Conservation (phyloP, 805 yeast species). For the Ogataea thermomethanolica region DNA sequence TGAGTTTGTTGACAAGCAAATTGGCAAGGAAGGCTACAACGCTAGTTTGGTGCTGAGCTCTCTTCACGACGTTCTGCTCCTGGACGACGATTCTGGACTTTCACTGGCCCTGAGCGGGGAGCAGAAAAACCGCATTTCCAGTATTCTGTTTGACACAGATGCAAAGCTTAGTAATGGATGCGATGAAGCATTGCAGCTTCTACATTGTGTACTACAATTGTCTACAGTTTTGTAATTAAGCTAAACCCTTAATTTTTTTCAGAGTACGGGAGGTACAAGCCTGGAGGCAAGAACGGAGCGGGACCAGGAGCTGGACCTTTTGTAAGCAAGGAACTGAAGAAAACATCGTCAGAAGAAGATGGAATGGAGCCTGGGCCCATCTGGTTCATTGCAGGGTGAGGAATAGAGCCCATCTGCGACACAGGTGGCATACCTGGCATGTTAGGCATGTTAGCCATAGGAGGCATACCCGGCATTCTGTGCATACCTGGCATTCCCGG, state of each 20-base stretch:
- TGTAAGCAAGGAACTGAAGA: conserved; percentile 45
- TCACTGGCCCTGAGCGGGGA: conserved; percentile 53
- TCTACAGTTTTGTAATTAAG: conserved; percentile 34
- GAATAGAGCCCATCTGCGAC: too few species aligned
- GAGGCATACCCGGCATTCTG: not conserved
- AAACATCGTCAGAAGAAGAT: conserved; percentile 33
- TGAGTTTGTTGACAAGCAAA: conserved; percentile 24
- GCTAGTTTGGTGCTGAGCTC: conserved; percentile 30
- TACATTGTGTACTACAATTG: conserved; percentile 59
- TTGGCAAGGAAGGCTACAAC: conserved; percentile 33
- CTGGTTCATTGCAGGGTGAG: too few species aligned
- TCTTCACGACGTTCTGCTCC: conserved; percentile 32
- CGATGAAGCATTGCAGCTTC: conserved; percentile 79
- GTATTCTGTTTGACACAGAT: conserved; percentile 70
- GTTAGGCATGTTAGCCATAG: not conserved
- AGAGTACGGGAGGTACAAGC: conserved; percentile 6
- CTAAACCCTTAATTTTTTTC: conserved; percentile 7
- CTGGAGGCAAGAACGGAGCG: conserved; percentile 10
- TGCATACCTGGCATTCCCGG: too few species aligned
- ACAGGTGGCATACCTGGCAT: too few species aligned
- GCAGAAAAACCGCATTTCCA: conserved; percentile 64
- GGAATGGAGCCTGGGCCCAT: not conserved
- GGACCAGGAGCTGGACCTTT: conserved; percentile 23
- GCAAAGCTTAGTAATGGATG: conserved; percentile 76
- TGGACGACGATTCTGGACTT: conserved; percentile 31